Evolutionary conservation across 768 basidiomycete genomes (phyloP).

Genomic region (Trichaptum fuscoviolaceum): DNA sequence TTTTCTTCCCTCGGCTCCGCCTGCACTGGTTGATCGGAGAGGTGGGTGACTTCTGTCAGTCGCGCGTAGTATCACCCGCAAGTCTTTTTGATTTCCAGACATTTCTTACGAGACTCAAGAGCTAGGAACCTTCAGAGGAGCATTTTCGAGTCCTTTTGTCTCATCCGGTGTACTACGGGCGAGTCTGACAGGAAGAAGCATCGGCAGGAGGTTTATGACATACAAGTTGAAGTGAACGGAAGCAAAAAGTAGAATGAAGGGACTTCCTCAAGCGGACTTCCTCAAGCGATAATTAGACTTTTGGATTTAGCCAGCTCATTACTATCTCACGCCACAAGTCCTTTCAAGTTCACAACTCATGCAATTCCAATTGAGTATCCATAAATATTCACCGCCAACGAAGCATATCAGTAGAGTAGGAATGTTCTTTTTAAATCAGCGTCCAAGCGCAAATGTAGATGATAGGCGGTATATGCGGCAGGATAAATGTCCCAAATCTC

Average conservation of each 20-base stretch:
- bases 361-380: background rate
- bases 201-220: background rate
- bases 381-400: background rate
- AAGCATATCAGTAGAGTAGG: background rate
- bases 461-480: too few species aligned
- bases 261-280: background rate
- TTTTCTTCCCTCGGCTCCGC: background rate
- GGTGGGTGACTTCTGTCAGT: background rate
- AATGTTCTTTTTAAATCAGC: background rate
- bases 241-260: background rate
- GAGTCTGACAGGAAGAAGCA: slow-evolving; percentile 1
- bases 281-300: background rate
- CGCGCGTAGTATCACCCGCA: background rate
- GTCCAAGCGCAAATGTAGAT: background rate
- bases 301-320: background rate
- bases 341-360: background rate
- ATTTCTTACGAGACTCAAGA: background rate
- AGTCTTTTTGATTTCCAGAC: background rate
- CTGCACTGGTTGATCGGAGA: background rate
- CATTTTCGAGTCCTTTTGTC: background rate
- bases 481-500: too few species aligned
- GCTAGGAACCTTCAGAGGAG: background rate
- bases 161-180: background rate
- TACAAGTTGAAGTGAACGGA: background rate
- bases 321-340: background rate